Percentiles rank a stretch among this genome's conserved stretches.
phyloP scores from a whole-genome alignment of 1,284 basidiomycete species.

The Trametes pubescens region DNA sequence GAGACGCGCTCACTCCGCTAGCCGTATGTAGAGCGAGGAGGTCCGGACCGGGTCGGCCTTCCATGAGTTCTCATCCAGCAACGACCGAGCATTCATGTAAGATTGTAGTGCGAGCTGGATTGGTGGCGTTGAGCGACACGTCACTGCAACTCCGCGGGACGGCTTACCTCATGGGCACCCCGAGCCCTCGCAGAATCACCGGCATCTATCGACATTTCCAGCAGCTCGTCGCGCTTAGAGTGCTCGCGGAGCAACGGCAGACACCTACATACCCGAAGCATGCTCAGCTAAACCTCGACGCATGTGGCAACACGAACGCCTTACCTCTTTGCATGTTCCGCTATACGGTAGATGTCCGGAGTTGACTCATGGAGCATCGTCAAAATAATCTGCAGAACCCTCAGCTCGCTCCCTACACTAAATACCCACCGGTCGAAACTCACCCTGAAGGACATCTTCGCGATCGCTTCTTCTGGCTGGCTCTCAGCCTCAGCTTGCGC shows the following conservation, averaged over 20 bases:
- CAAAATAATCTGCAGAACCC: conserved; percentile 60
- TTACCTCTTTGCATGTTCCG: conserved; percentile 71
- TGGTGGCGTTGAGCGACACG: background rate
- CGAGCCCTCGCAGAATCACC: conserved; percentile 73
- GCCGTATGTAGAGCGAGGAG: conserved; percentile 58
- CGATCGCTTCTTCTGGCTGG: conserved; percentile 56
- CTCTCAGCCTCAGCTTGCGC: conserved; percentile 64
- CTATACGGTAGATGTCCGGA: conserved; percentile 69
- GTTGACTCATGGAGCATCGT: conserved; percentile 72
- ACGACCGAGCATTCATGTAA: conserved; percentile 61
- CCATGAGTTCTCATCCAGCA: conserved; percentile 65
- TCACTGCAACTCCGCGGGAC: background rate
- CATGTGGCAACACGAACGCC: conserved; percentile 23
- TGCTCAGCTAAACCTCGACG: background rate
- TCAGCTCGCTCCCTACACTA: conserved; percentile 9
- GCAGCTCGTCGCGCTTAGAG: conserved; percentile 64
- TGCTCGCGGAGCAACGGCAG: conserved; percentile 65
- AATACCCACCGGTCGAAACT: background rate
- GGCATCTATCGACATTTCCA: conserved; percentile 68
- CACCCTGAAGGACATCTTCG: conserved; percentile 77
- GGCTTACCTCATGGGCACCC: conserved; percentile 71
- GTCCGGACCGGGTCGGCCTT: conserved; percentile 54
- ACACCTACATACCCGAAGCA: conserved; percentile 55
- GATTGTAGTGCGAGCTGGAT: conserved; percentile 65
- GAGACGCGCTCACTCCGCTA: conserved; percentile 64